Evolutionary conservation across 1,284 basidiomycete species (phyloP).

Genomic region (Apiotrichum laibachii): DNA sequence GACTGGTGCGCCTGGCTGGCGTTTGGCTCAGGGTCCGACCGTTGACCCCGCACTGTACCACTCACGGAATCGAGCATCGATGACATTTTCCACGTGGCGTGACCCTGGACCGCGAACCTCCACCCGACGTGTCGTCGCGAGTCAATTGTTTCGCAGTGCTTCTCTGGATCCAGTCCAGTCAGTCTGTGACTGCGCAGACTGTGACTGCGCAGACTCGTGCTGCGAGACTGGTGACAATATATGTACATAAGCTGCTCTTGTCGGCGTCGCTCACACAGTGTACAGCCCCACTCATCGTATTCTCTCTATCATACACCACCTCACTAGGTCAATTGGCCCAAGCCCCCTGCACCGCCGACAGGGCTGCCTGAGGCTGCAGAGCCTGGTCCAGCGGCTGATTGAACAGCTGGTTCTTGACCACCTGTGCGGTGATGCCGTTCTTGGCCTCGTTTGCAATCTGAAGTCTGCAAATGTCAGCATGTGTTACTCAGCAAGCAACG

Average conservation of each 20-base stretch:
- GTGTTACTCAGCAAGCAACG: not conserved
- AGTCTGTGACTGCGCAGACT: no score
- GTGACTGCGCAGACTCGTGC: no score
- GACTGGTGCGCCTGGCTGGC: no score
- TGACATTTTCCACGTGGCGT: no score
- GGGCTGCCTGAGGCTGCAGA: slow-evolving; percentile 23
- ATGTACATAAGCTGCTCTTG: not conserved
- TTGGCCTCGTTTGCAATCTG: slow-evolving; percentile 84
- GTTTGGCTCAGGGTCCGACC: no score
- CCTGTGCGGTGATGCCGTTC: slow-evolving; percentile 83
- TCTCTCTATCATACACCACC: not conserved
- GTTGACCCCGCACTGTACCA: no score
- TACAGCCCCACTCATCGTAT: not conserved
- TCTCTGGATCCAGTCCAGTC: no score
- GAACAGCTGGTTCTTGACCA: slow-evolving; percentile 68
- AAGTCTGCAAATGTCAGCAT: slow-evolving; percentile 56
- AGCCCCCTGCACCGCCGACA: slow-evolving; percentile 4
- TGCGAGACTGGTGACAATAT: not conserved
- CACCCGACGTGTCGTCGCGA: no score
- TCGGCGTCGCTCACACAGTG: no score
- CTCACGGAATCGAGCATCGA: no score
- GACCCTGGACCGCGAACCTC: no score
- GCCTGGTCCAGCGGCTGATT: slow-evolving; percentile 33
- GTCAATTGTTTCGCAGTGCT: no score
- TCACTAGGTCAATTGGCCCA: not conserved